Base-by-base conservation (phyloP, 2,329 filamentous ascomycete genomes). In the Coniosporium tulheliwenetii region DNA sequence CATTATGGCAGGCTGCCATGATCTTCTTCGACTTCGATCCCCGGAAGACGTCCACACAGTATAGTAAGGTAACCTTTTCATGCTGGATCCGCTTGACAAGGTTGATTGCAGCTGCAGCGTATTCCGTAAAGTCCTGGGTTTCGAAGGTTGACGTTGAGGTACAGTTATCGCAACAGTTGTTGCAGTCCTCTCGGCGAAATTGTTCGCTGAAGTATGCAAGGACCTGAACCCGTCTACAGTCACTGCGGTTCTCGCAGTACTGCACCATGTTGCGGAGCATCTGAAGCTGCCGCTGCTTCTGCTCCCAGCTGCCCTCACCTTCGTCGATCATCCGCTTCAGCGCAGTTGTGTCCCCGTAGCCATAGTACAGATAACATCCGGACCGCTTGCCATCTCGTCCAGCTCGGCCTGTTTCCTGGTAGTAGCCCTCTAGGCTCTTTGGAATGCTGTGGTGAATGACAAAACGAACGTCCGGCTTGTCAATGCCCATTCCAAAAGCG, bases 401-500 rank as follows among this genome's bases (percentile, higher is more conserved):
- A 43, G 93, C 91, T 51, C 91, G 81, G 1, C 91, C 91, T 36
- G 91, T 98, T 59, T 98, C 91, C 57, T 98, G 91, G 54, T 98
- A 98, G 59, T 98, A 98, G 1, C 91, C 91, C 62, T 98, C 91
- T 41, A 98, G 66, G 51, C 85, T 95, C 61, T 98, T 96, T 1
- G 91, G 91, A 5, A 98, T 70, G 36, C 79, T 83, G 52, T 93
- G 81, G 55, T 98, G 93, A 34, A 98, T 85, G 30, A 98, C 91
- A 56, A 93, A 98, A 26, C 91, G 82, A 38, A 98, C 91, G 56
- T 98, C 82, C 1, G 87, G 76, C 59, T 98, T 98, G 65, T 98
- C 91, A 48, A 98, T 98, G n/a, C 91, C 91, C 91, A 98, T 98
- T 5, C 91, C 91, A 56, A 98, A 98, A 16, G 91, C 91, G 58